Evolutionary conservation across 345 rosid species (phyloP), one percentile per base, ranked within the genome.

Genomic region (Garcia nutans): DNA sequence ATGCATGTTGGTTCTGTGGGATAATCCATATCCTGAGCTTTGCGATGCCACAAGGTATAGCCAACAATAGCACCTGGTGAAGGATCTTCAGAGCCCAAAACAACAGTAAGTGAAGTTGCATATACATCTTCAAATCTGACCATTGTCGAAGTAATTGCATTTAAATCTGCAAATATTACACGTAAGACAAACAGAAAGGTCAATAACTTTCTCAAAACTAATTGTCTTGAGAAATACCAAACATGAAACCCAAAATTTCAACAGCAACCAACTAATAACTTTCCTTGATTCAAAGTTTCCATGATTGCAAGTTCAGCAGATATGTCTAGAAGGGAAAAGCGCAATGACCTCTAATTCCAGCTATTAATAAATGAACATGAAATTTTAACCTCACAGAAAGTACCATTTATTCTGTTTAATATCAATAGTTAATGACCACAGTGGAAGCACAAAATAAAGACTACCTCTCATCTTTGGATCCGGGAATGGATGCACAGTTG

Each of bases 1-100:
- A 85, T 88, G 81, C 93, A 89, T 23, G 98, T 93, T 12, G 98
- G 88, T 81, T 89, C 89, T 70, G 76, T 79, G 10, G 87, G 83
- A 80, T 92, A 96, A 57, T 83, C 85, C 60, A 54, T 74, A 24
- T 88, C 94, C 1, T 68, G 59, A 72, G 79, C 86, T 74, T 82
- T 88, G 8, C 97, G 90, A 84, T 93, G 95, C 99, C 99, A 96
- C 45, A 96, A 78, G 71, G 80, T 85, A 80, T 92, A 93, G 57
- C 84, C 82, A 50, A 83, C 77, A 69, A 86, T 76, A 72, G 80
- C 77, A 73, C 83, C 84, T 7, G 79, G 75, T 20, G 89, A 82
- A 59, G 76, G 74, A 71, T 82, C 87, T 55, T 81, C 81, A 5
- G 87, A 86, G 74, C 86, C 82, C 67, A 92, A 83, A 77, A 89